Evolutionary conservation across 2,329 filamentous ascomycete species (phyloP), one percentile per base, ranked within the genome.

Genomic region (Aspergillus alliaceus): DNA sequence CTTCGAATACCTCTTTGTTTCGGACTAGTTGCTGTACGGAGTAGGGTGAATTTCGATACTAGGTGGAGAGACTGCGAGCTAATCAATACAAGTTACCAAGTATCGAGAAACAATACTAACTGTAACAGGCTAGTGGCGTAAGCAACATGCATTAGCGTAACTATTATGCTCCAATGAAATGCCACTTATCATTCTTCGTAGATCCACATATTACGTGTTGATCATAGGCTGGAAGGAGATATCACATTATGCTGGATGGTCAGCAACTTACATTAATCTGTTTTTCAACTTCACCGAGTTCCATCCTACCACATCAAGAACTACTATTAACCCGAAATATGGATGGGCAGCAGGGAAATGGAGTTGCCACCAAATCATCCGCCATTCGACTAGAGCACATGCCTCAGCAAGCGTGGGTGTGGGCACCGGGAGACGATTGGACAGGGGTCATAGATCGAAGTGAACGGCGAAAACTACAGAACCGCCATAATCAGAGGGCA

Each of bases 401-500:
- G 61, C 60, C 58, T 5, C 63, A 64, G 37, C 63, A 62, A 48
- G 56, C 22, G 5, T 46, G 51, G 44, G 44, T 60, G 6, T 46
- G 55, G 35, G 24, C 14, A 2, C 34, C 57, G 1, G 55, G 62
- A 15, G 67, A 69, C 48, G 61, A 69, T 44, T 70, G 68, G 68
- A 68, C 64, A 11, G 68, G 68, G 3, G 51, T 66, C 4, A 61
- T 63, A 15, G 56, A 67, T 51, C 63, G 56, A 31, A 62, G 52
- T 20, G 56, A 66, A 42, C 55, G 68, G 25, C 60, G 68, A 24
- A 64, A 56, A 42, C 39, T 69, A 48, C 68, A 70, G 57, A 70
- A 70, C 48, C 60, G 68, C n/a, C 52, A 65, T 34, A 70, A 68
- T 46, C 65, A 69, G 44, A 53, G 67, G 27, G 60, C 60, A 12